phyloP scores from a whole-genome alignment of 2,329 filamentous ascomycete genomes.

The Stenocarpella maydis region DNA sequence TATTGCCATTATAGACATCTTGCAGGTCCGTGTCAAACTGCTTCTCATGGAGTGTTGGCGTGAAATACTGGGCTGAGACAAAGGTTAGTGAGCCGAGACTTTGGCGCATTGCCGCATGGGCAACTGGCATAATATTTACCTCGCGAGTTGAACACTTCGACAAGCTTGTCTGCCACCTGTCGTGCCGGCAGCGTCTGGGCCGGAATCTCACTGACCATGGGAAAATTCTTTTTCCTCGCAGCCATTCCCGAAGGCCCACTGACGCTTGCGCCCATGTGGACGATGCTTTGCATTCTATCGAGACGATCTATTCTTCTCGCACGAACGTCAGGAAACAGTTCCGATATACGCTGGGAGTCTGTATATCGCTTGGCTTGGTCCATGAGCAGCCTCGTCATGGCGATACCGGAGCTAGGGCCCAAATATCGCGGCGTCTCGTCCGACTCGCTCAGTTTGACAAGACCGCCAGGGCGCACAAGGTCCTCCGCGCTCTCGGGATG shows the following conservation, averaged over 20 bases:
- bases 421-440: conserved; percentile 90
- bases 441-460: conserved; percentile 83
- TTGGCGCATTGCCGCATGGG: conserved; percentile 3
- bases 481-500: conserved; percentile 79
- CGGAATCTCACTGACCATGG: conserved; percentile 85
- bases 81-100: conserved; percentile 38
- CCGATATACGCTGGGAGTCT: conserved; percentile 88
- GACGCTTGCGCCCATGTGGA: conserved; percentile 58
- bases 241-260: conserved; percentile 58
- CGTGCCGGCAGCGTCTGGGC: conserved; percentile 78
- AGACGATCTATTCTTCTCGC: conserved; percentile 61
- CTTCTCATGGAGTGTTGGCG: conserved; percentile 86
- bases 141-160: conserved; percentile 88
- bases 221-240: conserved; percentile 83
- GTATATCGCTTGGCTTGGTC: conserved; percentile 95
- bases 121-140: conserved; percentile 57
- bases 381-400: conserved; percentile 94
- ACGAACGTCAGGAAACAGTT: conserved; percentile 81
- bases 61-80: conserved; percentile 80
- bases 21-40: conserved; percentile 79
- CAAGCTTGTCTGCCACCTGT: conserved; percentile 77
- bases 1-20: conserved; percentile 79
- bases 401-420: conserved; percentile 93
- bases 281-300: conserved; percentile 72
- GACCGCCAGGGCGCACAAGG: conserved; percentile 84